These are phyloP conservation scores for Lojkania enalia DNA, from an alignment of 2,329 filamentous ascomycete species.

Conservation along the genomic window DNA sequence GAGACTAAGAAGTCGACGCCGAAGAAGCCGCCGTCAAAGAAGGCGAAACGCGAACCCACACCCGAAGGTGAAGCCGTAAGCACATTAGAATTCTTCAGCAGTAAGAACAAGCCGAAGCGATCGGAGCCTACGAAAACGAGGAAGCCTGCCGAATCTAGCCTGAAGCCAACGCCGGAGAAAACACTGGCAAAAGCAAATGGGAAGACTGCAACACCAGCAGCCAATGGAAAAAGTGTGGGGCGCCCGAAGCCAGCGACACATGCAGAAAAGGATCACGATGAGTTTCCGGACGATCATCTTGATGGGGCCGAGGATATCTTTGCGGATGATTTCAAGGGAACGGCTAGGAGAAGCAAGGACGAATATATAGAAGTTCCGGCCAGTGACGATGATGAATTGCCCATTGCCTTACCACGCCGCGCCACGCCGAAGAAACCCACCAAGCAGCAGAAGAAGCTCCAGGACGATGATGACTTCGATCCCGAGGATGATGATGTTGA, in stretches of 20 bases:
- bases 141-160: conserved; percentile 26
- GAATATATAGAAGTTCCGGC: conserved; percentile 66
- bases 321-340: conserved; percentile 70
- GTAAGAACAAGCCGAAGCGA: conserved; percentile 59
- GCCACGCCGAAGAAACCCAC: conserved; percentile 41
- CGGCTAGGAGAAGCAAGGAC: conserved; percentile 59
- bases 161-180: conserved; percentile 45
- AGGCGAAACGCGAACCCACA: conserved; percentile 53
- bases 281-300: conserved; percentile 51
- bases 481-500: conserved; percentile 53
- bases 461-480: conserved; percentile 47
- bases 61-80: conserved; percentile 61
- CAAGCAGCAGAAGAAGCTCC: conserved; percentile 53
- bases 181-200: conserved; percentile 39
- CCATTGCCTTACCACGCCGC: conserved; percentile 36
- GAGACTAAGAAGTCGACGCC: conserved; percentile 48
- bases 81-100: conserved; percentile 65
- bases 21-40: conserved; percentile 64
- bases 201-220: conserved; percentile 36
- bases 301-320: conserved; percentile 81
- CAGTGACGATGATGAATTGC: conserved; percentile 34
- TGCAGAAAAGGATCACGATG: conserved; percentile 65
- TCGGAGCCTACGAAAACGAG: conserved; percentile 48
- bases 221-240: conserved; percentile 42
- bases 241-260: conserved; percentile 47